A percentile compares a stretch with the other conserved stretches of the same genome.
phyloP scores from a whole-genome alignment of 306 rosid species.

The Cucurbita maxima region DNA sequence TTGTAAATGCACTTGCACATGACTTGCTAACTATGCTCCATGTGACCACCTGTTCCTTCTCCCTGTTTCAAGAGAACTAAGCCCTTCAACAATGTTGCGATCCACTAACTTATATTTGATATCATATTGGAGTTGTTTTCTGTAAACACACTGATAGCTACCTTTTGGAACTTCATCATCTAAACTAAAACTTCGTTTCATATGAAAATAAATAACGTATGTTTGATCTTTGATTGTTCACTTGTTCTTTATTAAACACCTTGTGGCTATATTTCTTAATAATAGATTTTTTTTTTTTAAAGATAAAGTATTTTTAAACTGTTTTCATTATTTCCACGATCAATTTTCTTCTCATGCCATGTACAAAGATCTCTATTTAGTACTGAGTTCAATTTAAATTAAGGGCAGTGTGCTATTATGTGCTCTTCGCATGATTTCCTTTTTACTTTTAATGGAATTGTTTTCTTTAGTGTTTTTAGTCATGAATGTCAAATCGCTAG shows the following conservation, averaged over 20 bases:
- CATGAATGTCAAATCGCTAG: background rate
- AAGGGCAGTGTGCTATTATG: background rate
- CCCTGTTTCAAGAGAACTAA: background rate
- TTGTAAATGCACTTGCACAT: background rate
- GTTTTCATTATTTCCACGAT: background rate
- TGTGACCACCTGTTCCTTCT: background rate
- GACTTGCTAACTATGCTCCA: background rate
- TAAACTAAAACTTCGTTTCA: too few relatives aligned
- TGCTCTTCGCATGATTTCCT: background rate
- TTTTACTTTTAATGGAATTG: background rate
- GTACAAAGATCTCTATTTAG: background rate
- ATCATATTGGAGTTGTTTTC: background rate
- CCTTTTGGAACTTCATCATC: too few relatives aligned
- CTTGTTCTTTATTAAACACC: background rate
- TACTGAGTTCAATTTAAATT: background rate
- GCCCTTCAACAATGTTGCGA: background rate
- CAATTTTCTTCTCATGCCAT: background rate
- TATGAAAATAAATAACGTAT: too few relatives aligned
- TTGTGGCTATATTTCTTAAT: background rate
- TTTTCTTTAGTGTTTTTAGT: background rate
- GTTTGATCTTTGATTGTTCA: background rate
- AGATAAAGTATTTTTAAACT: background rate
- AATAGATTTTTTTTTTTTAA: background rate
- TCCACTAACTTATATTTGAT: background rate
- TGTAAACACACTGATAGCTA: too few relatives aligned